A percentile compares a stretch with the other conserved stretches of the same genome.
phyloP scores from a whole-genome alignment of 2,329 filamentous ascomycete genomes.

The Fusarium protoensiforme region DNA sequence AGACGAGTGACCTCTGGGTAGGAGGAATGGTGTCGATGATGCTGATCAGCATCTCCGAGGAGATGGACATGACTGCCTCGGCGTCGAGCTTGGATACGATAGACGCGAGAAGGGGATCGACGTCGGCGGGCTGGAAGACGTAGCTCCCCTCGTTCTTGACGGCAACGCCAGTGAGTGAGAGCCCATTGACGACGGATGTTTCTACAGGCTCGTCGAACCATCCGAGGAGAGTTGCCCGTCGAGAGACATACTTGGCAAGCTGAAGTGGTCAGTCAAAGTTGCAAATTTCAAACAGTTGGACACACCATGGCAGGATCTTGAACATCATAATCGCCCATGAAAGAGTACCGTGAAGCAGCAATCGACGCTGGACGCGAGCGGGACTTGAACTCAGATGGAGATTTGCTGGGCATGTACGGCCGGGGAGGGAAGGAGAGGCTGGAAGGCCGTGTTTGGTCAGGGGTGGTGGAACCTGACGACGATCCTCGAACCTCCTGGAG shows the following conservation, averaged over 20 bases:
- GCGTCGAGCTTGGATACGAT: constrained; percentile 32
- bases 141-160: constrained; percentile 35
- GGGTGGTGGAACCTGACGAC: background rate
- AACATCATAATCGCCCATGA: background rate
- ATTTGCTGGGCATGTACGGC: background rate
- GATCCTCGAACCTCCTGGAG: background rate
- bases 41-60: constrained; percentile 33
- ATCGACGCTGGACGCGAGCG: background rate
- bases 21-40: constrained; percentile 37
- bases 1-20: constrained; percentile 20
- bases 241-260: constrained; percentile 41
- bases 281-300: background rate
- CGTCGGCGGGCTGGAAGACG: constrained; percentile 34
- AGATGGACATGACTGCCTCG: constrained; percentile 36
- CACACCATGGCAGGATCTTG: background rate
- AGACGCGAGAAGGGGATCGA: constrained; percentile 29
- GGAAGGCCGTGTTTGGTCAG: background rate
- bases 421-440: background rate
- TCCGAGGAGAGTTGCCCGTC: constrained; percentile 39
- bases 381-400: background rate
- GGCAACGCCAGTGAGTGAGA: constrained; percentile 38
- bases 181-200: constrained; percentile 34
- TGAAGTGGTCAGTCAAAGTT: constrained; percentile 1
- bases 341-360: background rate
- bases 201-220: constrained; percentile 41